phyloP scores from a whole-genome alignment of 2,329 filamentous ascomycete genomes.

The Aspergillus sp. region DNA sequence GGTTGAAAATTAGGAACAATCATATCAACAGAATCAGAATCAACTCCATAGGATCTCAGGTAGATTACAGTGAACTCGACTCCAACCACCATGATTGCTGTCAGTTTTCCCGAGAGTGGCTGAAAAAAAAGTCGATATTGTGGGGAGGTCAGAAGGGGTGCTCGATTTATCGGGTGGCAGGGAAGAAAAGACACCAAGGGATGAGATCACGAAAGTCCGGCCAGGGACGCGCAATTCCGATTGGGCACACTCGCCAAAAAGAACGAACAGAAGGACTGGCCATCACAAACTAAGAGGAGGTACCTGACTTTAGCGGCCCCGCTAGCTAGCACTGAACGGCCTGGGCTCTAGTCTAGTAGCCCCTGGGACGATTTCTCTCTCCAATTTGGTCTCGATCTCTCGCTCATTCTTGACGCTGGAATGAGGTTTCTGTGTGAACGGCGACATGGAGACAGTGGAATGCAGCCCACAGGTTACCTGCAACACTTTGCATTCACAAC shows the following conservation, averaged over 20 bases:
- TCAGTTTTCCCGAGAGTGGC: background rate
- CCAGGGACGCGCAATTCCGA: background rate
- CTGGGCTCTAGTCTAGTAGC: conserved; percentile 2
- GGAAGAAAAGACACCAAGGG: background rate
- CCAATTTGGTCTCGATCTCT: conserved; percentile 8
- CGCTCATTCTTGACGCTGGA: background rate
- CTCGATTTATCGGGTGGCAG: background rate
- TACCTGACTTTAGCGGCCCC: conserved; percentile 7
- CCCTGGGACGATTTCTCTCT: conserved; percentile 2
- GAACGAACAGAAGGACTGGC: background rate
- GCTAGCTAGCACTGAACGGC: conserved; percentile 1
- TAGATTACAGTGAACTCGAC: background rate
- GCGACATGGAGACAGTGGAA: background rate
- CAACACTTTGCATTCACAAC: background rate
- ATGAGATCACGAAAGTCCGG: background rate
- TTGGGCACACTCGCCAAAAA: background rate
- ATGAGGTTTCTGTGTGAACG: background rate
- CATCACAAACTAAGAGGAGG: conserved; percentile 4
- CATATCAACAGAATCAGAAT: background rate
- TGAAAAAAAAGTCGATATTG: background rate
- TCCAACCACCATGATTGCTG: background rate
- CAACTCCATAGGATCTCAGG: too few species aligned
- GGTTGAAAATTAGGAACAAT: conserved; percentile 1
- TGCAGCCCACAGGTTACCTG: background rate
- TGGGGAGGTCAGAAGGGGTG: background rate